A percentile compares a stretch with the other conserved stretches of the same genome.
Conservation (phyloP, 768 basidiomycete species). For the Tulasnella sp. region DNA sequence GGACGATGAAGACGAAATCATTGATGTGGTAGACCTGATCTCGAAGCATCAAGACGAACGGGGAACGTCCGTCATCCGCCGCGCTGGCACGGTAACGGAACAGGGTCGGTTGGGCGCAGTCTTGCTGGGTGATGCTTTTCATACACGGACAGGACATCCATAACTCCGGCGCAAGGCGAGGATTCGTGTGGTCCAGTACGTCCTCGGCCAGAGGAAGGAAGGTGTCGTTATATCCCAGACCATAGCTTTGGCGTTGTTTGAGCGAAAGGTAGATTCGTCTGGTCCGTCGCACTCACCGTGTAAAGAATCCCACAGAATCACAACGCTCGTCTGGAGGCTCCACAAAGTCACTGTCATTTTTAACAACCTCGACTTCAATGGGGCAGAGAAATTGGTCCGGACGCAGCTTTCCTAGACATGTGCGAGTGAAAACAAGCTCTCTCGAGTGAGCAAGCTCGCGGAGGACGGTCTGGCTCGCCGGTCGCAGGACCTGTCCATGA, state of each 20-base stretch:
- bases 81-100: background rate
- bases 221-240: background rate
- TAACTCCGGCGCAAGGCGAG: background rate
- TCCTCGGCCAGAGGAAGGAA: background rate
- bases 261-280: background rate
- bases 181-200: background rate
- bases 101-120: background rate
- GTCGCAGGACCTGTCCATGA: constrained; percentile 9
- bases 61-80: background rate
- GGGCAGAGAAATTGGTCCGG: background rate
- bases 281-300: background rate
- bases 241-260: background rate
- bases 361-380: constrained; percentile 2
- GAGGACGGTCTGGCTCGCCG: constrained; percentile 5
- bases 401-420: background rate
- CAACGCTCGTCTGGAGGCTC: constrained; percentile 10
- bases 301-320: constrained; percentile 1
- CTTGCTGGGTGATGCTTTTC: background rate
- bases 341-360: constrained; percentile 4
- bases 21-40: background rate
- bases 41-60: background rate
- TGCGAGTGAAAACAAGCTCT: background rate
- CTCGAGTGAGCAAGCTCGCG: constrained; percentile 7
- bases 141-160: background rate
- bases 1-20: constrained; percentile 5